Percentiles rank a stretch among this genome's conserved stretches.
Conservation (phyloP, 2,329 filamentous ascomycete genomes). For the Colletotrichum acutatum region DNA sequence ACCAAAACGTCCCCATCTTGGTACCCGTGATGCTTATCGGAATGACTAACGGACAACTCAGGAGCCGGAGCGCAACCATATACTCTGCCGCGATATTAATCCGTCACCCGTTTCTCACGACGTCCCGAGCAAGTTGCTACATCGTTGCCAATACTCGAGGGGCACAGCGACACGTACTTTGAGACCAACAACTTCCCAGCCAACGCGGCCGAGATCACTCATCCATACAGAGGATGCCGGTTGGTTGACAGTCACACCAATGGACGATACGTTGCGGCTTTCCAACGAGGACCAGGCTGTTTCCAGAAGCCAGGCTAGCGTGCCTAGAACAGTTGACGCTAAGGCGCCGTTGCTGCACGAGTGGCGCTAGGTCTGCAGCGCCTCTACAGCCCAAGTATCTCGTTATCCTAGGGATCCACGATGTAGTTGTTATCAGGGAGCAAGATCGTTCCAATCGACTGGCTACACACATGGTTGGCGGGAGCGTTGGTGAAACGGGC, state of each 20-base stretch:
- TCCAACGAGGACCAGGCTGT: slow-evolving; percentile 7
- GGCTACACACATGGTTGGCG: neutral
- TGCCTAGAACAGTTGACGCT: neutral
- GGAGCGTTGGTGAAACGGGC: neutral
- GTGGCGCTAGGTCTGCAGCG: slow-evolving; percentile 21
- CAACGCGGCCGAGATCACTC: neutral
- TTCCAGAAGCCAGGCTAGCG: slow-evolving; percentile 25
- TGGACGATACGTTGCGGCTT: neutral
- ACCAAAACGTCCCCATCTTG: slow-evolving; percentile 5
- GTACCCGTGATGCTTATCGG: neutral
- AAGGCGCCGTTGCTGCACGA: slow-evolving; percentile 24
- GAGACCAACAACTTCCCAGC: neutral
- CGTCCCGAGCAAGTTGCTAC: neutral
- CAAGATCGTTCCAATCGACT: slow-evolving; percentile 1
- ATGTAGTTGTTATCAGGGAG: neutral
- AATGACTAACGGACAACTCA: neutral
- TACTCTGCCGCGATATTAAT: neutral
- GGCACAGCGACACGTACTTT: neutral
- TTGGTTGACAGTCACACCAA: neutral
- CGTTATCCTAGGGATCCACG: neutral
- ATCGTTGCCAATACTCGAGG: neutral
- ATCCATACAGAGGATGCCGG: neutral
- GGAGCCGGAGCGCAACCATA: neutral
- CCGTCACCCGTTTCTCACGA: neutral
- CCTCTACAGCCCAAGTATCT: slow-evolving; percentile 4